Conservation (phyloP, 495 filamentous ascomycete genomes). For the Xylaria flabelliformis region DNA sequence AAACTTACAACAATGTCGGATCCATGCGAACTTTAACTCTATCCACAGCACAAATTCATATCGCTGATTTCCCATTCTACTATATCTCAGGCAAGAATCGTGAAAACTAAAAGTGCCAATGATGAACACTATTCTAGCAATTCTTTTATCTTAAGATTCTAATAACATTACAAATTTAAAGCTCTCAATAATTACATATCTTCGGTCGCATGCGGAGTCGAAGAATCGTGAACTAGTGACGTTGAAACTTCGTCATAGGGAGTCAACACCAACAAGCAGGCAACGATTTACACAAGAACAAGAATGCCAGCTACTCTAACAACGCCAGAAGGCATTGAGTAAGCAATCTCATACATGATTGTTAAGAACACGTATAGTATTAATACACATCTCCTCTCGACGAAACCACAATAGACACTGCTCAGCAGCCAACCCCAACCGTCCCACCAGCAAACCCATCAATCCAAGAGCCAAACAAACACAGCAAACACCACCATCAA, state of each 20-base stretch:
- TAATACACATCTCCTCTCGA: not conserved
- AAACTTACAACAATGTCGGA: not conserved
- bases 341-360: not conserved
- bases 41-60: not conserved
- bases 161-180: not conserved
- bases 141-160: not conserved
- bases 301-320: too few species aligned
- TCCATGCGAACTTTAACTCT: not conserved
- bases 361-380: not conserved
- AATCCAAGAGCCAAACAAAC: not conserved
- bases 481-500: not conserved
- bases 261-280: not conserved
- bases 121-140: too few species aligned
- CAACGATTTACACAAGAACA: not conserved
- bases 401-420: not conserved
- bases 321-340: not conserved
- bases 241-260: conserved; percentile 11
- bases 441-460: not conserved
- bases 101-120: too few species aligned
- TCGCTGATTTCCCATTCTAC: too few species aligned
- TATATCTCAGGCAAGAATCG: too few species aligned
- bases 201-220: not conserved
- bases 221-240: not conserved
- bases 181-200: not conserved
- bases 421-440: not conserved